These are phyloP conservation scores for Aureobasidium sp. DNA, from an alignment of 2,329 filamentous ascomycete species.

Conservation along the genomic window DNA sequence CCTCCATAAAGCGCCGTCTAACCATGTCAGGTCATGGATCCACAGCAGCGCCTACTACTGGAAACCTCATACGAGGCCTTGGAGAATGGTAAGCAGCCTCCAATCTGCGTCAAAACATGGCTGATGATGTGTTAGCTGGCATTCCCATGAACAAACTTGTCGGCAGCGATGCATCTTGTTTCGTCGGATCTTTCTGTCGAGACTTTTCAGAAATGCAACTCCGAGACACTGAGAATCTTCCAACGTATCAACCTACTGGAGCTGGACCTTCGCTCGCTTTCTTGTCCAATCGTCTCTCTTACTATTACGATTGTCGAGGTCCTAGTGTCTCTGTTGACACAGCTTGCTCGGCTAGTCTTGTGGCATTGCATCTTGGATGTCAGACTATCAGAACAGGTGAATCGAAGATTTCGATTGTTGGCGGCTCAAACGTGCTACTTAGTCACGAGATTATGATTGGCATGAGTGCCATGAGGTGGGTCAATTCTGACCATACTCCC, in stretches of 20 bases:
- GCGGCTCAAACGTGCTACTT: no score
- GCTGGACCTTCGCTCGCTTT: slow-evolving; percentile 19
- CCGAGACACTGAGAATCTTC: no score
- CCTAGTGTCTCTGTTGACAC: slow-evolving; percentile 33
- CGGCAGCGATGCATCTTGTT: slow-evolving; percentile 12
- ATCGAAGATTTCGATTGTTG: slow-evolving; percentile 18
- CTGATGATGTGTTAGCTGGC: background rate
- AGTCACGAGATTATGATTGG: no score
- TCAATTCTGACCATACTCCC: slow-evolving; percentile 19
- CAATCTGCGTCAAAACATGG: background rate
- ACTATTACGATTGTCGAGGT: slow-evolving; percentile 23
- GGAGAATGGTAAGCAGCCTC: slow-evolving; percentile 7
- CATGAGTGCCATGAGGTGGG: slow-evolving; percentile 22
- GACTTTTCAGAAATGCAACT: background rate
- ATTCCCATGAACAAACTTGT: slow-evolving; percentile 5
- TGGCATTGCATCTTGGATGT: slow-evolving; percentile 27
- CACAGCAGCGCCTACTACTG: slow-evolving; percentile 25
- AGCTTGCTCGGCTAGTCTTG: slow-evolving; percentile 40
- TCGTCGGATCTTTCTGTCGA: slow-evolving; percentile 22
- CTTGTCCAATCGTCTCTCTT: slow-evolving; percentile 24
- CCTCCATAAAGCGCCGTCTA: background rate
- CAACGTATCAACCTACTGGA: slow-evolving; percentile 23
- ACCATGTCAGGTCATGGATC: slow-evolving; percentile 21
- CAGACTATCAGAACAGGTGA: slow-evolving; percentile 1
- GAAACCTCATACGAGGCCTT: slow-evolving; percentile 24